Evolutionary conservation across 2,329 filamentous ascomycete genomes (phyloP).

Genomic region (Elsinoe australis): DNA sequence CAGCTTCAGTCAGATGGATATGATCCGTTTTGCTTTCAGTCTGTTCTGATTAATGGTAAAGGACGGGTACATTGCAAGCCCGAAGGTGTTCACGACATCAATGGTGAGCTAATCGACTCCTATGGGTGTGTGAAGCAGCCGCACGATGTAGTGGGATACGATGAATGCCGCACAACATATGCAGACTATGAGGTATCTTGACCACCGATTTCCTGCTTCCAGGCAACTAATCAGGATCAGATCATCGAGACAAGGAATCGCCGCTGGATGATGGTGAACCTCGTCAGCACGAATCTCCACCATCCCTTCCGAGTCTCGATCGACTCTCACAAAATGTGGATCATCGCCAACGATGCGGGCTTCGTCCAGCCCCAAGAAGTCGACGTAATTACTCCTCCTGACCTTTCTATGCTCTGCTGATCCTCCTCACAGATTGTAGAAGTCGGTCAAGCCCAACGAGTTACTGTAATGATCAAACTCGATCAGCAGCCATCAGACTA

Average conservation of each 20-base stretch:
- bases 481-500: constrained; percentile 20
- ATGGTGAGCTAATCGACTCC: constrained; percentile 19
- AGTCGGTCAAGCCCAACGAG: constrained; percentile 20
- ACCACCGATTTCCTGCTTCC: neutral
- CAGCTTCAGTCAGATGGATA: constrained; percentile 22
- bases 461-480: constrained; percentile 21
- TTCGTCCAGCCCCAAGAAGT: constrained; percentile 21
- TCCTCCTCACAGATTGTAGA: constrained; percentile 14
- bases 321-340: constrained; percentile 22
- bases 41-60: constrained; percentile 21
- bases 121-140: constrained; percentile 20
- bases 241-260: constrained; percentile 20
- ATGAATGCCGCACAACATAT: constrained; percentile 18
- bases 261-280: constrained; percentile 21
- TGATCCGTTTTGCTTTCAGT: constrained; percentile 22
- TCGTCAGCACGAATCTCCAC: constrained; percentile 21
- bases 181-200: constrained; percentile 17
- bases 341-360: constrained; percentile 22
- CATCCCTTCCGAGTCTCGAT: constrained; percentile 22
- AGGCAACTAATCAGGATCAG: neutral
- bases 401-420: neutral
- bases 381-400: neutral
- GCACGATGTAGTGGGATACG: constrained; percentile 20
- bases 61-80: constrained; percentile 22
- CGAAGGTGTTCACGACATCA: constrained; percentile 16